Evolutionary conservation across 148 eudicot genomes (phyloP).

Genomic region (Mesembryanthemum crystallinum): DNA sequence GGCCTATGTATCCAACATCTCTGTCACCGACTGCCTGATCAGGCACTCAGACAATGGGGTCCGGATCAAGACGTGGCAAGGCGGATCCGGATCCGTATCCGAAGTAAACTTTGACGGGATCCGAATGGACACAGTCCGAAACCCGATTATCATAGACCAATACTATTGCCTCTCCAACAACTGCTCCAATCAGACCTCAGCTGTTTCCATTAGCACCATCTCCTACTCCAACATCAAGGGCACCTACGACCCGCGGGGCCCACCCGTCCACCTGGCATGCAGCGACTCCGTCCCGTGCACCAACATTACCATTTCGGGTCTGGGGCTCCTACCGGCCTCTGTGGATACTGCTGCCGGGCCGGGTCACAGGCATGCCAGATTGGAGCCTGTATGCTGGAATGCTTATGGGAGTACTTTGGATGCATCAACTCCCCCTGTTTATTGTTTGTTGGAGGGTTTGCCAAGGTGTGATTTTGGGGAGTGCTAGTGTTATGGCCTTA

Average conservation of each 20-base stretch:
- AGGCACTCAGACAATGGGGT: slow-evolving; percentile 80
- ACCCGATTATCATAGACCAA: slow-evolving; percentile 88
- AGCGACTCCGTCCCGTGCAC: slow-evolving; percentile 71
- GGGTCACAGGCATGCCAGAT: slow-evolving; percentile 12
- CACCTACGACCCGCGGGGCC: slow-evolving; percentile 58
- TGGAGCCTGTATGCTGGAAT: slow-evolving; percentile 72
- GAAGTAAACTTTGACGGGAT: slow-evolving; percentile 53
- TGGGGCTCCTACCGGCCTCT: slow-evolving; percentile 53
- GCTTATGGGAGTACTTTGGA: slow-evolving; percentile 51
- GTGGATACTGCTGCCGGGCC: slow-evolving; percentile 4
- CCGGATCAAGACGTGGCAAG: slow-evolving; percentile 96
- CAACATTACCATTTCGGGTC: slow-evolving; percentile 48
- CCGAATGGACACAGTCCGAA: slow-evolving; percentile 79
- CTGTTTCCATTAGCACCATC: slow-evolving; percentile 46
- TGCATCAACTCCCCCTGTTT: slow-evolving; percentile 42
- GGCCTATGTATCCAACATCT: slow-evolving; percentile 82
- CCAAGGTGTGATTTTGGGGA: slow-evolving; percentile 29
- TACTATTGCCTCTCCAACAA: slow-evolving; percentile 60
- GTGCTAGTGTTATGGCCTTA: slow-evolving; percentile 33
- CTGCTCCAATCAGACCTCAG: slow-evolving; percentile 72
- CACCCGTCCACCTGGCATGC: slow-evolving; percentile 65
- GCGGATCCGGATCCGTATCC: slow-evolving; percentile 86
- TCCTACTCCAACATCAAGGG: slow-evolving; percentile 56
- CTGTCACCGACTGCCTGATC: slow-evolving; percentile 62
- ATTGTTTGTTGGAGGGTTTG: slow-evolving; percentile 63